A percentile compares a stretch with the other conserved stretches of the same genome.
These are phyloP conservation scores for Dryas alaskensis DNA, from an alignment of 306 rosid genomes.

Conservation along the genomic window DNA sequence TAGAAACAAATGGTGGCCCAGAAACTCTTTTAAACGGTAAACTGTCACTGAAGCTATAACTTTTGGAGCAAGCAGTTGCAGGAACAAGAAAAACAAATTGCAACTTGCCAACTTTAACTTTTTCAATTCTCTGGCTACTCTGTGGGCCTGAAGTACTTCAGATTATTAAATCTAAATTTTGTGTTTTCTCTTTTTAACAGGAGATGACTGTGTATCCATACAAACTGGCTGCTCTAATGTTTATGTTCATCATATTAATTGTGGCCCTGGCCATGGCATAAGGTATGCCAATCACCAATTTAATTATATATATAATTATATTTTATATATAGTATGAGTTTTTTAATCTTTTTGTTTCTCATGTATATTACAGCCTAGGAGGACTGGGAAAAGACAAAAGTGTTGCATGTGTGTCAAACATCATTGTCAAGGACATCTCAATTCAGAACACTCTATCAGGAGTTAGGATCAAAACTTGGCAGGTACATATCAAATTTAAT, in stretches of 20 bases:
- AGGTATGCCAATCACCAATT: slow-evolving; percentile 41
- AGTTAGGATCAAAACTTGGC: slow-evolving; percentile 96
- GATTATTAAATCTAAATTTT: not conserved
- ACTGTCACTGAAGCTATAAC: slow-evolving; percentile 51
- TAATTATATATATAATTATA: not conserved
- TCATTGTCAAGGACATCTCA: slow-evolving; percentile 59
- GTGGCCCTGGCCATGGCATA: slow-evolving; percentile 99
- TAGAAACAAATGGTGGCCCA: slow-evolving; percentile 31
- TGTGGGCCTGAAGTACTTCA: slow-evolving; percentile 15
- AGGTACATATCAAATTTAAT: slow-evolving; percentile 40
- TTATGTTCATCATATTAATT: slow-evolving; percentile 76
- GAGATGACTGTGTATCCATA: slow-evolving; percentile 98
- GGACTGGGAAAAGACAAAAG: slow-evolving; percentile 76
- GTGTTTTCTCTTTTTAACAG: slow-evolving; percentile 37
- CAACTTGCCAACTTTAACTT: slow-evolving; percentile 22
- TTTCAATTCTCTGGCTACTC: slow-evolving; percentile 22
- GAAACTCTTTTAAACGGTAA: slow-evolving; percentile 34
- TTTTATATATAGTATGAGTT: not conserved
- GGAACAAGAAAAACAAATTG: slow-evolving; percentile 5
- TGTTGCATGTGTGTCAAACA: slow-evolving; percentile 80
- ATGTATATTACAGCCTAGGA: slow-evolving; percentile 54
- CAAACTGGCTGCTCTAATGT: slow-evolving; percentile 90
- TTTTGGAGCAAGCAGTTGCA: slow-evolving; percentile 44
- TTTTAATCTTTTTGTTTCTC: not conserved
- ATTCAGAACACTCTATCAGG: slow-evolving; percentile 75